phyloP scores from a whole-genome alignment of 1,284 basidiomycete species.

The Baeospora myosura region DNA sequence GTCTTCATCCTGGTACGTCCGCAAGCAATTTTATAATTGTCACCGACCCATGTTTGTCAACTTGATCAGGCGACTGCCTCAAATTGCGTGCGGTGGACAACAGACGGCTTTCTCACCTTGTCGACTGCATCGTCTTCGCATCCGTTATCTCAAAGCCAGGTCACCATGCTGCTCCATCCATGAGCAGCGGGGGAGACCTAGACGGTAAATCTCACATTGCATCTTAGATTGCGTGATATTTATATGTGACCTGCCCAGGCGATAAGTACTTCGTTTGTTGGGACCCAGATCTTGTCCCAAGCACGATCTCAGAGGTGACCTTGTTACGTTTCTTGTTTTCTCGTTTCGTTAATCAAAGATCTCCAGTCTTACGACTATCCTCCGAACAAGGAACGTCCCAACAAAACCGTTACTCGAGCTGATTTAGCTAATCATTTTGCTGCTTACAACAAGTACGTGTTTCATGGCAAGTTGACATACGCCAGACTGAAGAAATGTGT shows the following conservation, averaged over 20 bases:
- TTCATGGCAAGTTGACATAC: constrained; percentile 1
- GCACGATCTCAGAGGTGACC: constrained; percentile 42
- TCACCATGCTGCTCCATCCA: constrained; percentile 53
- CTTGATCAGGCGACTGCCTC: constrained; percentile 46
- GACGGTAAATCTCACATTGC: constrained; percentile 32
- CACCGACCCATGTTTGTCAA: neutral
- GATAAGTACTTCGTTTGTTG: constrained; percentile 63
- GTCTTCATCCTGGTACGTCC: constrained; percentile 50
- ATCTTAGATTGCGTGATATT: constrained; percentile 1
- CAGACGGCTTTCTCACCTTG: constrained; percentile 42
- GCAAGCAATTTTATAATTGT: neutral
- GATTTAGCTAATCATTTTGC: constrained; percentile 60
- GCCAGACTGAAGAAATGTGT: constrained; percentile 1
- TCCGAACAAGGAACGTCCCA: constrained; percentile 44
- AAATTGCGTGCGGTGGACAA: constrained; percentile 53
- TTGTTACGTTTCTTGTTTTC: neutral
- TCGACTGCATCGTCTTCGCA: constrained; percentile 62
- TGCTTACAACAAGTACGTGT: constrained; percentile 48
- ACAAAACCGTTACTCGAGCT: constrained; percentile 38
- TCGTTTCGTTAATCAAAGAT: neutral
- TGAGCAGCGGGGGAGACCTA: constrained; percentile 62
- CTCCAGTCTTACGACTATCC: constrained; percentile 58
- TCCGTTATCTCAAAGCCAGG: constrained; percentile 47
- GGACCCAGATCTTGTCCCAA: constrained; percentile 57
- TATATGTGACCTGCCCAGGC: constrained; percentile 26